Evolutionary conservation across 163 green algal species (phyloP).

Genomic region (Scenedesmus sp.): DNA sequence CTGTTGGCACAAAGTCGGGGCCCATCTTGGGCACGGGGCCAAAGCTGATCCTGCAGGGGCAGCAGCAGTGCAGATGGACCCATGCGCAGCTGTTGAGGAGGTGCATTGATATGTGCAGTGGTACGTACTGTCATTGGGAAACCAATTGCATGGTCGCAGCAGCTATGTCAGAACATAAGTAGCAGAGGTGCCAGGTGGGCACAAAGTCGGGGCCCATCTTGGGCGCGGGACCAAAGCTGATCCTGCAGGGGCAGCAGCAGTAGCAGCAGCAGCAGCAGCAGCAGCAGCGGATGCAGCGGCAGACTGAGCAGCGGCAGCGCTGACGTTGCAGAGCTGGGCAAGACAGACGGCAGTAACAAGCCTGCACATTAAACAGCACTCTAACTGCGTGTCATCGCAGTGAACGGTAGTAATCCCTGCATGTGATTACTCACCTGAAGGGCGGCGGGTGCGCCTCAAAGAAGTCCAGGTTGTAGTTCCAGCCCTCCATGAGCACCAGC

Average conservation of each 20-base stretch:
- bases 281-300: not conserved
- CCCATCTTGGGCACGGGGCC: conserved; percentile 6
- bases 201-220: conserved; percentile 29
- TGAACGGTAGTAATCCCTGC: not conserved
- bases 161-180: not conserved
- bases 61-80: not conserved
- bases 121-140: not conserved
- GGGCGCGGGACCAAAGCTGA: not conserved
- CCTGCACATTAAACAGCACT: not conserved
- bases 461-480: conserved; percentile 55
- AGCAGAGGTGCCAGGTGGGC: not conserved
- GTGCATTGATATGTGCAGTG: not conserved
- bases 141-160: not conserved
- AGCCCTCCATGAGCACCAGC: conserved; percentile 48
- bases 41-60: conserved; percentile 22
- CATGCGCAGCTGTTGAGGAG: not conserved
- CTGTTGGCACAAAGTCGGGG: conserved; percentile 17
- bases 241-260: not conserved
- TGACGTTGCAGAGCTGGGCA: too few relatives aligned
- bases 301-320: too few relatives aligned
- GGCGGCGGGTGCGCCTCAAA: conserved; percentile 46
- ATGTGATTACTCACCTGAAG: conserved; percentile 37
- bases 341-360: too few relatives aligned
- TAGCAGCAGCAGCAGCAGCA: not conserved
- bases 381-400: not conserved